Conservation (phyloP, 1,139 yeast genomes). For the Suhomyces bribrorum region DNA sequence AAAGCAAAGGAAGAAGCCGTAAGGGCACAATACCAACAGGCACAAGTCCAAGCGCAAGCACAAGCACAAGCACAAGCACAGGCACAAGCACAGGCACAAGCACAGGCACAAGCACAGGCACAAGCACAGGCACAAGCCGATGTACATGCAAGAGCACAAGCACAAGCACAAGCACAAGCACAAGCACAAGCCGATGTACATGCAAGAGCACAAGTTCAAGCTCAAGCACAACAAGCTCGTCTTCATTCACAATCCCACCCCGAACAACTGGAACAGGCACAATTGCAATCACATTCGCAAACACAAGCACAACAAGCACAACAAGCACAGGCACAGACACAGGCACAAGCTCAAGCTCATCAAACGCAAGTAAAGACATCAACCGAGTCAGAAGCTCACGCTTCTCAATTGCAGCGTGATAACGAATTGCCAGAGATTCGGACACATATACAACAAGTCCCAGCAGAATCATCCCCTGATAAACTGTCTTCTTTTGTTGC, state of each 20-base stretch:
- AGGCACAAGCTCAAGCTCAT: neutral
- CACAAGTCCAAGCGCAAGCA: slow-evolving; percentile 3
- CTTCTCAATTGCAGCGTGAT: slow-evolving; percentile 1
- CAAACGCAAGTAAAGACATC: neutral
- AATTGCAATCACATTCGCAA: slow-evolving; percentile 3
- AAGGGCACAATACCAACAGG: slow-evolving; percentile 25
- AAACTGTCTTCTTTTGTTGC: neutral
- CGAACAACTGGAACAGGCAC: slow-evolving; percentile 2
- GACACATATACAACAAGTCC: slow-evolving; percentile 2
- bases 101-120: slow-evolving; percentile 5
- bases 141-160: slow-evolving; percentile 8
- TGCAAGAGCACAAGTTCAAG: slow-evolving; percentile 4
- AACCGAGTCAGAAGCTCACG: slow-evolving; percentile 1
- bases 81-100: slow-evolving; percentile 3
- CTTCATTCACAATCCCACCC: slow-evolving; percentile 4
- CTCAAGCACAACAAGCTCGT: slow-evolving; percentile 6
- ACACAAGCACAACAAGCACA: slow-evolving; percentile 2
- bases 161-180: slow-evolving; percentile 5
- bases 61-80: slow-evolving; percentile 4
- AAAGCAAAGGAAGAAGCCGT: slow-evolving; percentile 55
- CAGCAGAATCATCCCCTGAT: slow-evolving; percentile 2
- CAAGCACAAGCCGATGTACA: slow-evolving; percentile 7
- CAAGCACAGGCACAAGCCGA: slow-evolving; percentile 7
- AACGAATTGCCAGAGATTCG: slow-evolving; percentile 10
- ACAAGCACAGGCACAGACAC: slow-evolving; percentile 3